A percentile compares a stretch with the other conserved stretches of the same genome.
phyloP scores from a whole-genome alignment of 2,329 filamentous ascomycete genomes.

The Chaetomium globosum region DNA sequence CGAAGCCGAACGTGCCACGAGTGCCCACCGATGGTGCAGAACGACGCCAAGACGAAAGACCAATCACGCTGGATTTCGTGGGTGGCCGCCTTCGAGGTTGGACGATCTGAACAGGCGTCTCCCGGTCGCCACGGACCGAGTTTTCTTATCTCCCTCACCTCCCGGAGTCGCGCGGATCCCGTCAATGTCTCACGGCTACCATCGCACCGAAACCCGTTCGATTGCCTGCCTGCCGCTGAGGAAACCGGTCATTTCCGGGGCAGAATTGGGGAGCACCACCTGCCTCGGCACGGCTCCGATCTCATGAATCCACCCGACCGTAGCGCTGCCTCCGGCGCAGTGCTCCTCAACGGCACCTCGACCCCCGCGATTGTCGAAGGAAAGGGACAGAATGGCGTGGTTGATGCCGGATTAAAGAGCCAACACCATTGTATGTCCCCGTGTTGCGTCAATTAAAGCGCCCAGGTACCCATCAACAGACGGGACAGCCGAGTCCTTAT shows the following conservation, averaged over 20 bases:
- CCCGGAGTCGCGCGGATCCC: not conserved
- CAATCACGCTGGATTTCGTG: not conserved
- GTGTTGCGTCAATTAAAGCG: slow-evolving; percentile 14
- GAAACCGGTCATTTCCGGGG: slow-evolving; percentile 3
- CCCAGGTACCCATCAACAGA: not conserved
- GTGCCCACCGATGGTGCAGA: not conserved
- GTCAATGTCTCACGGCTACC: slow-evolving; percentile 22
- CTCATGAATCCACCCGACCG: slow-evolving; percentile 37
- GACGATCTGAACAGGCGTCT: not conserved
- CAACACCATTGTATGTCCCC: slow-evolving; percentile 70
- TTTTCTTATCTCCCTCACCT: not conserved
- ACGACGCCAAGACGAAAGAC: not conserved
- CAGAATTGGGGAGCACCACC: slow-evolving; percentile 26
- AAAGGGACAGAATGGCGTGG: slow-evolving; percentile 39
- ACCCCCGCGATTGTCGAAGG: slow-evolving; percentile 23
- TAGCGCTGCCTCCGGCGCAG: slow-evolving; percentile 41
- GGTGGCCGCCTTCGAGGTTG: not conserved
- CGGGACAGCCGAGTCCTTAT: not conserved
- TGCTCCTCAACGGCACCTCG: slow-evolving; percentile 42
- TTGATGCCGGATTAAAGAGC: slow-evolving; percentile 78
- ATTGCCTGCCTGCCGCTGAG: slow-evolving; percentile 1
- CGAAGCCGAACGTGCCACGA: no score
- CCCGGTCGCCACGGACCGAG: not conserved
- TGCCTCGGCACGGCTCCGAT: slow-evolving; percentile 21
- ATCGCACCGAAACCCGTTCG: slow-evolving; percentile 7